Evolutionary conservation across 106 monocot genomes (phyloP), one percentile per base, ranked within the genome.

Genomic region (Triglochin maritima): DNA sequence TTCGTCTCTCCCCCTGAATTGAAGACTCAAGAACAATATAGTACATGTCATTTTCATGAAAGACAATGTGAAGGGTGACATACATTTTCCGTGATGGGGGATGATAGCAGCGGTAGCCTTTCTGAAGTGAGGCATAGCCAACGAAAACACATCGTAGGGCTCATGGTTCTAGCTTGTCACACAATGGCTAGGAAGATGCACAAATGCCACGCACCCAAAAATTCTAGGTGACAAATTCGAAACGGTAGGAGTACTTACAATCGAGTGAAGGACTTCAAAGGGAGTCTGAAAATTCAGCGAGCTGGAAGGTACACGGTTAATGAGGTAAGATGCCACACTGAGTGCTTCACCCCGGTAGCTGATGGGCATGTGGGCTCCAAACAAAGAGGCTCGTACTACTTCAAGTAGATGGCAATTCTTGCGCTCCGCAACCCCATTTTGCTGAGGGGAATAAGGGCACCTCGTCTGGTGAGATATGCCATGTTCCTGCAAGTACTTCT

Each of bases 31-130:
- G 13, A 0, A 10, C 17, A 2, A 1, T 10, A 14, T 1, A 57
- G 56, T 57, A 65, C 48, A 66, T 49, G 4, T 51, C 9, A 46
- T 74, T 29, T 57, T 65, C 57, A 74, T 47, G 56, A 50, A n/a
- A n/a, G n/a, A n/a, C n/a, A n/a, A n/a, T n/a, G n/a, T n/a, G n/a
- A n/a, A n/a, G n/a, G n/a, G n/a, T 66, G 17, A 74, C 50, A 65
- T 3, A 50, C 8, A 50, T 5, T 50, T 8, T 4, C 8, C 50
- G 4, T 50, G 50, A 5, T 50, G 50, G 50, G 50, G 50, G 50
- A 50, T 50, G 50, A 50, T 50, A 50, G 8, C 50, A 50, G 4
- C 8, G 50, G 50, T 50, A 50, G 4, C 50, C 56, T 47, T 56
- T 66, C 66, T 74, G 48, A 74, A 57, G 17, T 4, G 50, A 6